A percentile compares a stretch with the other conserved stretches of the same genome.
Conservation (phyloP, 108 stramenopile species). For the Nitzschia sp. region DNA sequence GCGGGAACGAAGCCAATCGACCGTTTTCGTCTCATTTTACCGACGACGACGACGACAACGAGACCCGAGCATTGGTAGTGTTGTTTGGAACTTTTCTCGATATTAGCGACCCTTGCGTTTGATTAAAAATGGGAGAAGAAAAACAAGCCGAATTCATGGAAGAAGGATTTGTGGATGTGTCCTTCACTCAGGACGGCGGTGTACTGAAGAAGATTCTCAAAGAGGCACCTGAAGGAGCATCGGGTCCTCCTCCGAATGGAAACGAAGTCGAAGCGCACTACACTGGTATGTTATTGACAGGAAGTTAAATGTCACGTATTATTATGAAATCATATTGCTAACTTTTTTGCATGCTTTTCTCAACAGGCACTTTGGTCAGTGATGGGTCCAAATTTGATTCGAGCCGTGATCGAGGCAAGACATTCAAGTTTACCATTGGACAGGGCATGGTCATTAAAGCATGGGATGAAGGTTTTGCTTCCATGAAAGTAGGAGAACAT, state of each 20-base stretch:
- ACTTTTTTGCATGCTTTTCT: neutral
- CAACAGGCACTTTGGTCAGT: conserved; percentile 68
- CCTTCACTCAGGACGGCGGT: conserved; percentile 86
- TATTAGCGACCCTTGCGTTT: too few relatives aligned
- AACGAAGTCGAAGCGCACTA: conserved; percentile 89
- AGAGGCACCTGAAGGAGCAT: conserved; percentile 71
- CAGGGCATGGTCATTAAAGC: conserved; percentile 93
- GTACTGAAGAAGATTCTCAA: conserved; percentile 81
- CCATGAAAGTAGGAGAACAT: conserved; percentile 90
- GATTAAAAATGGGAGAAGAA: too few relatives aligned
- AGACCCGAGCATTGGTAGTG: too few relatives aligned
- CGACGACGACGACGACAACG: too few relatives aligned
- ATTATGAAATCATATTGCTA: neutral
- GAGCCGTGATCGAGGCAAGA: conserved; percentile 81
- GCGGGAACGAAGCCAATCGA: too few relatives aligned
- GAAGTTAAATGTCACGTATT: neutral
- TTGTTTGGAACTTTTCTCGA: too few relatives aligned
- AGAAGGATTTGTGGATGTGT: conserved; percentile 75
- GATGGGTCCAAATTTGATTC: conserved; percentile 92
- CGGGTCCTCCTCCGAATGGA: conserved; percentile 76
- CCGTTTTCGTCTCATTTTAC: too few relatives aligned
- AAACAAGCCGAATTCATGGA: too few relatives aligned
- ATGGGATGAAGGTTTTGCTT: conserved; percentile 93
- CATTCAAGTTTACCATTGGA: conserved; percentile 96
- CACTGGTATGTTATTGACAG: conserved; percentile 57